Base-by-base conservation (phyloP, 768 basidiomycete genomes). In the Nevesoporus exiguus region DNA sequence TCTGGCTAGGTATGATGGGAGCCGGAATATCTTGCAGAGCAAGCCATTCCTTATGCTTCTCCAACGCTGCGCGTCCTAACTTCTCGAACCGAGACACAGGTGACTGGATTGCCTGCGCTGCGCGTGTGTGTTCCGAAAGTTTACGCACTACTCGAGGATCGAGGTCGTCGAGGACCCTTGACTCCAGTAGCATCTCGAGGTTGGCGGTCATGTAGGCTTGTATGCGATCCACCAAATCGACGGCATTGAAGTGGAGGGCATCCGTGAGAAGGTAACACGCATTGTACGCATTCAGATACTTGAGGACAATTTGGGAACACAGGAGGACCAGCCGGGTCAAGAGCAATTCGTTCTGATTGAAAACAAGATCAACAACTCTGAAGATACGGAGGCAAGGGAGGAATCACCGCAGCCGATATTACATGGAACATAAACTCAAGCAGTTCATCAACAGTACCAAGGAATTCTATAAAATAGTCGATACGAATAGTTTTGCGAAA, bases 351-450 rank as follows among this genome's bases (percentile, higher is more conserved):
- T 88, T 94, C 88, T 95, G 21, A 14, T 47, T 9, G 14, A 48
- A 30, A 19, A 27, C 0, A n/a, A 14, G 34, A n/a, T 49, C 3
- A 54, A 17, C 5, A 27, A 30, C 15, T 22, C 4, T 29, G 13
- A 24, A 15, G 30, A 22, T 3, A 33, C 21, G 0, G 4, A 7
- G 9, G 3, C 0, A 10, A 10, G 5, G 3, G 45, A 51, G 2
- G 25, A 27, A 74, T 81, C 66, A 94, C 93, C 33, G 94, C 92
- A 17, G 83, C 86, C 33, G 86, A 85, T 70, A 97, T 81, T 15
- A 98, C 85, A 21, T 86, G 83, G 57, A 97, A 93, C 72, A 93
- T 80, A 59, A 94, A 91, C 56, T 93, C 88, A 52, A 98, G 69
- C 29, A 92, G 74, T 33, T 88, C 84, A 52, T 98, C 93, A 6